Evolutionary conservation across 495 filamentous ascomycete species (phyloP).

Genomic region (Rusavskia elegans): DNA sequence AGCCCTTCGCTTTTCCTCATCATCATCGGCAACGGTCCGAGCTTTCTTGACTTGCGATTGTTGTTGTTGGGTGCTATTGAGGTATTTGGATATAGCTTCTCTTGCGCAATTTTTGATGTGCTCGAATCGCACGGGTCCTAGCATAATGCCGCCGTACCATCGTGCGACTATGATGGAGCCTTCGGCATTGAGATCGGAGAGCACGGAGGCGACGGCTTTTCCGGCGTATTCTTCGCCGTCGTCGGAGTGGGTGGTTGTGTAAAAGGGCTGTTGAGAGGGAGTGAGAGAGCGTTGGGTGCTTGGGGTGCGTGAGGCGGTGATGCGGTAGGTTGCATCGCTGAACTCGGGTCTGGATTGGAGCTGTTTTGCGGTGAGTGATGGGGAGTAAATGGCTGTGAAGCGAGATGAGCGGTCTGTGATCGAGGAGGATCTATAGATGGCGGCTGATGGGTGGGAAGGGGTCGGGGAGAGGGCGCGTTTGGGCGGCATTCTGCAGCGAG

Average conservation of each 20-base stretch:
- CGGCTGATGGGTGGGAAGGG: neutral
- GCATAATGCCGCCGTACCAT: conserved; percentile 29
- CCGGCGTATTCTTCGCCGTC: conserved; percentile 29
- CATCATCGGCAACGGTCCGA: conserved; percentile 1
- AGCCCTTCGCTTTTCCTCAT: conserved; percentile 11
- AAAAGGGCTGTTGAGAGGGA: neutral
- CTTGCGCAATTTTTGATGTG: conserved; percentile 24
- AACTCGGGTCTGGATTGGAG: conserved; percentile 21
- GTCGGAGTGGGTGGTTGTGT: conserved; percentile 17
- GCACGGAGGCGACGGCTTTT: conserved; percentile 19
- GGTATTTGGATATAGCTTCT: conserved; percentile 19
- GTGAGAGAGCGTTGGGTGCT: conserved; percentile 7
- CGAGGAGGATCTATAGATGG: conserved; percentile 17
- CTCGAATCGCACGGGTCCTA: conserved; percentile 28
- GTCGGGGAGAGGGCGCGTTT: conserved; percentile 8
- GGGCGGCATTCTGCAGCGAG: neutral
- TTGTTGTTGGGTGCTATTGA: neutral
- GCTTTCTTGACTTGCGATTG: neutral
- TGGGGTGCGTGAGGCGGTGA: conserved; percentile 23
- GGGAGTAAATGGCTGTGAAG: conserved; percentile 27
- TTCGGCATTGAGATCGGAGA: conserved; percentile 16
- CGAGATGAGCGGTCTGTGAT: conserved; percentile 23
- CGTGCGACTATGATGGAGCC: conserved; percentile 28
- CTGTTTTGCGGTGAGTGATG: conserved; percentile 14
- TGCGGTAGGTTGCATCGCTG: conserved; percentile 22